Conservation (phyloP, 805 yeast genomes). For the Ogataea haglerorum region DNA sequence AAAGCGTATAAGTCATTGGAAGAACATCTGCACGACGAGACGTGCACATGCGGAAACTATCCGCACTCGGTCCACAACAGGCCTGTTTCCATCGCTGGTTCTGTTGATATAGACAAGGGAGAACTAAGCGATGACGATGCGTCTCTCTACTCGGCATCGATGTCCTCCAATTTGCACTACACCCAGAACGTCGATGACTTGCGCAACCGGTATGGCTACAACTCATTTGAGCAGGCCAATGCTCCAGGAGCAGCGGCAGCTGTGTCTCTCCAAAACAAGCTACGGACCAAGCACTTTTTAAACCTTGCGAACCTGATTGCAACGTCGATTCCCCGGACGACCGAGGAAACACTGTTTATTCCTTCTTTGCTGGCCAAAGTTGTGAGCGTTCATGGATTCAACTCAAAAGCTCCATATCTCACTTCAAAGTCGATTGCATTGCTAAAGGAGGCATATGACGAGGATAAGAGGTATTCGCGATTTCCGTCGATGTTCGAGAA, state of each 20-base stretch:
- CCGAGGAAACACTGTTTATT: constrained; percentile 73
- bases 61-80: constrained; percentile 56
- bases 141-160: constrained; percentile 28
- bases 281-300: constrained; percentile 41
- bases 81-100: constrained; percentile 66
- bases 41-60: constrained; percentile 53
- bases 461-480: constrained; percentile 31
- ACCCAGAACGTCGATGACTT: constrained; percentile 24
- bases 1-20: constrained; percentile 26
- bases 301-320: constrained; percentile 61
- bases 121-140: constrained; percentile 49
- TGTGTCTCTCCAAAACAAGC: constrained; percentile 47
- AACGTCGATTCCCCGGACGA: constrained; percentile 68
- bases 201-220: constrained; percentile 25
- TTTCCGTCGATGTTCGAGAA: constrained; percentile 33
- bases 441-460: constrained; percentile 48
- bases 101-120: constrained; percentile 45
- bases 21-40: constrained; percentile 43
- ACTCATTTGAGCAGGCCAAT: constrained; percentile 57
- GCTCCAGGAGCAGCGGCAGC: constrained; percentile 79
- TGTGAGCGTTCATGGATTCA: constrained; percentile 68
- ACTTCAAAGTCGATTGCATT: constrained; percentile 72
- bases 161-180: constrained; percentile 17
- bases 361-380: constrained; percentile 69
- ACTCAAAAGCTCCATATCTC: constrained; percentile 64